A percentile compares a stretch with the other conserved stretches of the same genome.
Evolutionary conservation across 257 asterid genomes (phyloP).

Genomic region (Cynanchum wilfordii): DNA sequence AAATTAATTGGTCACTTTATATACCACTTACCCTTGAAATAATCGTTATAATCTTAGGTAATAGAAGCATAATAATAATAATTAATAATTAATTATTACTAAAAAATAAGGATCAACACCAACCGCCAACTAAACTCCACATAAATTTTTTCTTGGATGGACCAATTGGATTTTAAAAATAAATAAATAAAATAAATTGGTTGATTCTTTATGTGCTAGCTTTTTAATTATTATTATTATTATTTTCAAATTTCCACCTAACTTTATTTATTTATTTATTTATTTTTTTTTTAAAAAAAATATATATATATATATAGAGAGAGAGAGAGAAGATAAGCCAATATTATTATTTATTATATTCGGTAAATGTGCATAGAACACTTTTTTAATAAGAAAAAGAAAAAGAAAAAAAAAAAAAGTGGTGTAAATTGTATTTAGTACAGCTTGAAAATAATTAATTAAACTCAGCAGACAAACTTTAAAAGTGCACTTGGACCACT

Average conservation of each 20-base stretch:
- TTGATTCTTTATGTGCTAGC: background rate
- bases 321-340: background rate
- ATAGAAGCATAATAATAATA: too few species aligned
- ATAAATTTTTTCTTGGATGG: too few species aligned
- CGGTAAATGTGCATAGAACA: background rate
- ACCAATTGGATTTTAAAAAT: too few species aligned
- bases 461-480: background rate
- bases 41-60: too few species aligned
- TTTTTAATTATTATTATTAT: background rate
- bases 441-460: background rate
- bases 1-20: too few species aligned
- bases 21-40: too few species aligned
- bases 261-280: background rate
- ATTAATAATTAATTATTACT: too few species aligned
- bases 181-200: too few species aligned
- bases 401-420: background rate
- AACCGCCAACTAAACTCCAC: too few species aligned
- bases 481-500: slow-evolving; percentile 13
- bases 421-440: background rate
- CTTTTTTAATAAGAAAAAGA: background rate
- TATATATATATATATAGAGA: too few species aligned
- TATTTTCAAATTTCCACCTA: background rate
- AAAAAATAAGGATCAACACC: too few species aligned
- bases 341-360: background rate
- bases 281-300: too few species aligned